Evolutionary conservation across 192 early-diverging fungal genomes (phyloP), one percentile per base, ranked within the genome.

Genomic region (Rhizoclosmatium globosum): DNA sequence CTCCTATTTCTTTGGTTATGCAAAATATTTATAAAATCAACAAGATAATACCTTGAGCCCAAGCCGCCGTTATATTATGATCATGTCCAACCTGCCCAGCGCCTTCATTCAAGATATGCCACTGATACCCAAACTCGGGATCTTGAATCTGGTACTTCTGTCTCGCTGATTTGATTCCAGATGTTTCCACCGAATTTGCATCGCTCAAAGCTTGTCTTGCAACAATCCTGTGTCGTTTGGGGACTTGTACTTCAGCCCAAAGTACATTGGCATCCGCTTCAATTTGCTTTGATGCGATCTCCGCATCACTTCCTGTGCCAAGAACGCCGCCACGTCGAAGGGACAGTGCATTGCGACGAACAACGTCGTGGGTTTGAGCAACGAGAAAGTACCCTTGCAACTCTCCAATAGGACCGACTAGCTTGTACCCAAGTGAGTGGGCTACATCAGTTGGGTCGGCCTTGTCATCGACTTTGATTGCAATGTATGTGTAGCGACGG

Each of bases 1-100:
- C 17, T 13, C 50, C 50, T 53, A 17, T 53, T 7, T 53, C 17
- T 53, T 31, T 31, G 31, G 50, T 13, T 7, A 53, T 53, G 50
- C 50, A 53, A 13, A 53, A 53, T 7, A 13, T 53, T 7, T 13
- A 7, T 7, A 53, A 50, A 53, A 7, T 13, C 50, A 53, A 53
- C 9, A 53, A 53, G 9, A 7, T 53, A 17, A 13, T 53, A 91
- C 88, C 94, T 85, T 93, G 89, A 45, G 85, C 80, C 98, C 98
- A 99, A 23, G 97, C 93, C 21, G 89, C 93, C 9, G 96, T 94
- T 15, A 98, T 90, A 85, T 99, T 99, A 50, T 98, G 86, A 81
- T 99, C 97, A 83, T 94, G 87, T 4, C 94, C 94, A 1, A 75
- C 68, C 44, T 85, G 67, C 2, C 76, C 66, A 0, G 69, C 74